Conservation (phyloP, 2,329 filamentous ascomycete genomes). For the Monilinia aucupariae region DNA sequence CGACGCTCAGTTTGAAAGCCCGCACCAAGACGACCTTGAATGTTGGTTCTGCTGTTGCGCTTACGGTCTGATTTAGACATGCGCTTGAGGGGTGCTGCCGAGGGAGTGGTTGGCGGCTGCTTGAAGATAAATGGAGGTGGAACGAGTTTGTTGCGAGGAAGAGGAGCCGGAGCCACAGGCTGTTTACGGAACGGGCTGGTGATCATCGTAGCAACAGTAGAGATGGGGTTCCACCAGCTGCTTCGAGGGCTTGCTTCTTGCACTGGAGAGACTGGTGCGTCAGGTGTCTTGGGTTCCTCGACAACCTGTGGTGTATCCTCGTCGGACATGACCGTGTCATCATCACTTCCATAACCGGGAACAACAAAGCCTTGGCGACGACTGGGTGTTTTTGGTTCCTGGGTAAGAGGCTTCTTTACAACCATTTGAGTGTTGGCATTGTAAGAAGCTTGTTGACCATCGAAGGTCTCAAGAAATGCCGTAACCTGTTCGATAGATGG, state of each 20-base stretch:
- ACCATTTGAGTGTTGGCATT: background rate
- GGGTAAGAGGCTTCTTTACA: background rate
- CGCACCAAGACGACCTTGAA: background rate
- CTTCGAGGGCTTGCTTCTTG: conserved; percentile 1
- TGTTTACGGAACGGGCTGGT: conserved; percentile 10
- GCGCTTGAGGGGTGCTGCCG: background rate
- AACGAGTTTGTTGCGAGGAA: background rate
- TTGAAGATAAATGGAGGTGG: conserved; percentile 11
- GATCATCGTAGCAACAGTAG: background rate
- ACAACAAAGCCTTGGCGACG: background rate
- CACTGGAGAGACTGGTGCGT: background rate
- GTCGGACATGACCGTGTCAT: background rate
- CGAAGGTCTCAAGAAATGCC: conserved; percentile 13
- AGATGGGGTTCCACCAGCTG: background rate
- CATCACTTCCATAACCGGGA: background rate
- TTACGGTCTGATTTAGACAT: conserved; percentile 15
- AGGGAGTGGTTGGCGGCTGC: background rate
- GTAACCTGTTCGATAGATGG: conserved; percentile 15
- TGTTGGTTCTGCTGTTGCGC: background rate
- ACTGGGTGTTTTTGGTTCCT: background rate
- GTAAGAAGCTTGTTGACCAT: conserved; percentile 1
- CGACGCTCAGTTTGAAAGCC: conserved; percentile 12
- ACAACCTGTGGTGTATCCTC: background rate
- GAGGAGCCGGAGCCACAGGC: background rate
- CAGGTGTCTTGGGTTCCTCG: background rate